phyloP scores from a whole-genome alignment of 306 rosid genomes.

The Rubus parviflorus region DNA sequence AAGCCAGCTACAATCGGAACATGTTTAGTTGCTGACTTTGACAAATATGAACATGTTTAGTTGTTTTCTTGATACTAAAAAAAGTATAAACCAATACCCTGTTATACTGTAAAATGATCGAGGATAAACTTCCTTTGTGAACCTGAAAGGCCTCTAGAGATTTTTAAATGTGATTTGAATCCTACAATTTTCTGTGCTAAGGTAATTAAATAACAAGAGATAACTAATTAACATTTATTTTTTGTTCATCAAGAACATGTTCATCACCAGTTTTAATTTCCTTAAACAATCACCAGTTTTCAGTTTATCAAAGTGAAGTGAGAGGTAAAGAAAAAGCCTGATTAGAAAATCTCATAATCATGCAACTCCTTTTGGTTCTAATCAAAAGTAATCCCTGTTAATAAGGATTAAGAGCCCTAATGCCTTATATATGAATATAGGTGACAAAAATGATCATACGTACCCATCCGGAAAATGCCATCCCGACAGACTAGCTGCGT shows the following conservation, averaged over 20 bases:
- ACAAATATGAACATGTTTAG: too few species aligned
- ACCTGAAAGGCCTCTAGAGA: background rate
- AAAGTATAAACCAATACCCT: background rate
- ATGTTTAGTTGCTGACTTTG: background rate
- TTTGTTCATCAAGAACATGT: background rate
- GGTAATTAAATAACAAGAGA: background rate
- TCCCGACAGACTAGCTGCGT: constrained; percentile 10
- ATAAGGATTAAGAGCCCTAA: background rate
- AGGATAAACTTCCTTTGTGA: background rate
- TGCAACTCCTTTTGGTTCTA: background rate
- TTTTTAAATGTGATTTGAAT: background rate
- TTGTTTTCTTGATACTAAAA: background rate
- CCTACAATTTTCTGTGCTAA: background rate
- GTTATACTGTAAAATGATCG: background rate
- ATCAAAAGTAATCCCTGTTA: background rate
- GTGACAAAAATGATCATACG: background rate
- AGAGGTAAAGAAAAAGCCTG: background rate
- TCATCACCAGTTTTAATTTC: background rate
- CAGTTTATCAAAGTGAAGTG: background rate
- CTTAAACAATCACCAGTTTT: background rate
- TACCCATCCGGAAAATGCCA: constrained; percentile 5
- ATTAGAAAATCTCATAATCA: background rate
- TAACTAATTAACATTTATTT: background rate
- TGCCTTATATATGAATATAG: background rate
- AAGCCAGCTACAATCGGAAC: background rate